Evolutionary conservation across 169 alveolate species (phyloP), one percentile per base, ranked within the genome.

Genomic region (Miamiensis avidus): DNA sequence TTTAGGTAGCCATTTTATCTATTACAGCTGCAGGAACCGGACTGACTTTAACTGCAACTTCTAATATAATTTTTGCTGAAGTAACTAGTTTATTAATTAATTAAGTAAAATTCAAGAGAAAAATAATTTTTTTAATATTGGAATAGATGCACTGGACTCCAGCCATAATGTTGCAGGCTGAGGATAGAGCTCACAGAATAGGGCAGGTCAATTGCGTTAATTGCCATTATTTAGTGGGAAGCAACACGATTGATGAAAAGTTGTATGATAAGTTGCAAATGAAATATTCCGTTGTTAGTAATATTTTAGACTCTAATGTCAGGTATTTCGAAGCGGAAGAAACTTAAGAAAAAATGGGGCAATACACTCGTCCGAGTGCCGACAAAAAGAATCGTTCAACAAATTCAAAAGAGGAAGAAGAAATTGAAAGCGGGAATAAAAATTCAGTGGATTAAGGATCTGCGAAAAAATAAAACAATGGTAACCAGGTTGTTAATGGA

Each of bases 31-130:
- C 95, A 72, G 88, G 93, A 0, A 78, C 91, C 31, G 97, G 97
- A 26, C 78, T 93, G 34, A 95, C 96, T 30, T 86, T 95, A 82
- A 95, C 97, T 29, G 94, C 94, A 30, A 96, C 96, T 0, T 92
- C 96, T 29, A 92, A 94, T n/a, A 92, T 95, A 73, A 95, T 95
- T 31, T 93, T 95, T 86, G 97, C 96, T 28, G 97, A 95, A 88
- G 88, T 95, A 79, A 49, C 4, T 11, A 49, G n/a, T n/a, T 49
- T 49, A 11, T 49, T 49, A 49, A 49, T 49, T 49, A 11, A 49
- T 49, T 49, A 11, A n/a, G n/a, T 49, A 4, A 49, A 49, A 11
- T 49, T 49, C 20, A 11, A 11, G 20, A 4, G 20, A 49, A 49
- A 49, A 11, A 49, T 49, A 11, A 49, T 49, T 49, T 49, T 49